Conservation (phyloP, 164 flowering plant species). For the Vitis cinerea region DNA sequence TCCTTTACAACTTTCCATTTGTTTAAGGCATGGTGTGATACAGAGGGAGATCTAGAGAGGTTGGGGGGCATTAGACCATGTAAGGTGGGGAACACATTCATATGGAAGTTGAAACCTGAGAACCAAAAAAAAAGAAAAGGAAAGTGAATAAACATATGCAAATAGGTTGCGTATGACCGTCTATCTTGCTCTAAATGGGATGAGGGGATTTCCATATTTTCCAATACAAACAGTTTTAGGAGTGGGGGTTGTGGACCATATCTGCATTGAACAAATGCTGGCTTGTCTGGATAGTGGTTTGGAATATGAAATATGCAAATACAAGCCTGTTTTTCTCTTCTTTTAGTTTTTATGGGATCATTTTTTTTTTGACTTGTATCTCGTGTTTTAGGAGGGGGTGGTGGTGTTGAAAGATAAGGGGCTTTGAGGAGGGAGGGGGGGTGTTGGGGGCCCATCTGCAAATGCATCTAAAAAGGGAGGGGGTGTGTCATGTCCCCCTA, state of each 20-base stretch:
- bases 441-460: conserved; percentile 31
- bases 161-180: conserved; percentile 24
- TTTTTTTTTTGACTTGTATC: conserved; percentile 5
- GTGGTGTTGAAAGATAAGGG: conserved; percentile 26
- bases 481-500: conserved; percentile 42
- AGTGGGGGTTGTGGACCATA: conserved; percentile 38
- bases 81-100: conserved; percentile 81
- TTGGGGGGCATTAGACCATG: conserved; percentile 30
- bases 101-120: conserved; percentile 36
- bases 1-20: conserved; percentile 20
- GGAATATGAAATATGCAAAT: conserved; percentile 6
- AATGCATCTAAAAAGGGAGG: conserved; percentile 39
- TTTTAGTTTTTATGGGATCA: conserved; percentile 2
- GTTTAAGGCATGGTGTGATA: conserved; percentile 2
- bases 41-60: not conserved
- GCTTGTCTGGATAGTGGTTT: conserved; percentile 48
- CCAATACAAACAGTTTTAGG: conserved; percentile 36
- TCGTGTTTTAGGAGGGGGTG: conserved; percentile 3
- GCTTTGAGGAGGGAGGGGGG: not conserved
- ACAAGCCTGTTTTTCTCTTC: conserved; percentile 9
- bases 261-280: conserved; percentile 24
- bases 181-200: conserved; percentile 22
- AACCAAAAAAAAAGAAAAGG: no score
- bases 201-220: conserved; percentile 28
- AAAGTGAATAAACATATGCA: conserved; percentile 25